These are phyloP conservation scores for Nicotiana obtusifolia DNA, from an alignment of 257 asterid genomes.

Conservation along the genomic window DNA sequence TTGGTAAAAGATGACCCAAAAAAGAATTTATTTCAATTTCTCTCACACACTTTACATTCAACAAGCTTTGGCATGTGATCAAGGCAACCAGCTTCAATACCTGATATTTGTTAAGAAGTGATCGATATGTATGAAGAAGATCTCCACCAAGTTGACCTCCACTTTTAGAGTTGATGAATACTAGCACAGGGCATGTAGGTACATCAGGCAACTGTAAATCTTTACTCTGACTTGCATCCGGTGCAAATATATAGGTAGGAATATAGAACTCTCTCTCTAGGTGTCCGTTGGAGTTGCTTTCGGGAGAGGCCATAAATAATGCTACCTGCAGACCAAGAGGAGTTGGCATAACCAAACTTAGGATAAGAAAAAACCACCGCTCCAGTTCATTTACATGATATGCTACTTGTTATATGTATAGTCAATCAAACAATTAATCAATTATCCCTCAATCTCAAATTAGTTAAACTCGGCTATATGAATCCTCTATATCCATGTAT, in stretches of 20 bases:
- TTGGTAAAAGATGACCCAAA: background rate
- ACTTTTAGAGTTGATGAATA: constrained; percentile 85
- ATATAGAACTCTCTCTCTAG: constrained; percentile 45
- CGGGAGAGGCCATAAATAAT: background rate
- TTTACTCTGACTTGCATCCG: constrained; percentile 24
- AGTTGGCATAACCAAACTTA: background rate
- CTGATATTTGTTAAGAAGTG: constrained; percentile 70
- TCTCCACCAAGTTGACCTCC: constrained; percentile 97
- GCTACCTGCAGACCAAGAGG: background rate
- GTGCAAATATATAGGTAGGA: constrained; percentile 50
- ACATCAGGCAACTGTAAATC: constrained; percentile 4
- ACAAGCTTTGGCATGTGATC: background rate
- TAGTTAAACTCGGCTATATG: background rate
- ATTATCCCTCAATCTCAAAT: background rate
- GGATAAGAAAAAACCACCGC: background rate
- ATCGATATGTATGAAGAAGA: constrained; percentile 60
- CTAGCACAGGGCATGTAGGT: constrained; percentile 79
- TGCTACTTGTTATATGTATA: background rate
- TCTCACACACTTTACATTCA: background rate
- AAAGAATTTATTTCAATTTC: background rate
- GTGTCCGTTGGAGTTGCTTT: constrained; percentile 10
- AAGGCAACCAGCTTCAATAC: constrained; percentile 23
- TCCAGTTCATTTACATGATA: background rate
- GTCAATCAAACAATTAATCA: background rate
- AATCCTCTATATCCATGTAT: background rate